Percentiles rank a stretch among this genome's conserved stretches.
Conservation (phyloP, 352 stramenopile genomes). For the Phytopythium sindhum region DNA sequence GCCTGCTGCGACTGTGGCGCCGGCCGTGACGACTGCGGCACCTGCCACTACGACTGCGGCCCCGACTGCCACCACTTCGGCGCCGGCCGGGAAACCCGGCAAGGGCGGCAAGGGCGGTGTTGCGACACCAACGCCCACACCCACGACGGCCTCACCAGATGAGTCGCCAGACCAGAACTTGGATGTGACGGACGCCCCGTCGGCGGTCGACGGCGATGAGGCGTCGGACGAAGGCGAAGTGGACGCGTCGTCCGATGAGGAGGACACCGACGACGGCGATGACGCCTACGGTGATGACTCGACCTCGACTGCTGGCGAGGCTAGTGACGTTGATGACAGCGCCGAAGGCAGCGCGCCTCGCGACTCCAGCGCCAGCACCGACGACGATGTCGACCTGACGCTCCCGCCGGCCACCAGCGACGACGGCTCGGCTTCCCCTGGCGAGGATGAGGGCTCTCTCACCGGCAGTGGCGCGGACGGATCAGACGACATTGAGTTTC, state of each 20-base stretch:
- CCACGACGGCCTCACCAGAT: neutral
- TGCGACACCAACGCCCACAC: neutral
- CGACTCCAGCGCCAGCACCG: conserved; percentile 1
- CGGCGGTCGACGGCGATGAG: neutral
- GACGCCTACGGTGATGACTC: neutral
- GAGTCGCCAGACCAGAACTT: conserved; percentile 4
- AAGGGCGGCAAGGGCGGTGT: conserved; percentile 2
- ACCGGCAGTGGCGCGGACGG: neutral
- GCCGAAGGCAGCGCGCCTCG: conserved; percentile 4
- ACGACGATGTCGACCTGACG: neutral
- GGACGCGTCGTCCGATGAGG: neutral
- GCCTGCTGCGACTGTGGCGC: neutral
- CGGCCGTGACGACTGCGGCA: neutral
- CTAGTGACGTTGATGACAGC: neutral
- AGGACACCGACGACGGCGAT: neutral
- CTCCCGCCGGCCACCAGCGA: neutral
- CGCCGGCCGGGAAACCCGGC: neutral
- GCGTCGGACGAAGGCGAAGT: conserved; percentile 1
- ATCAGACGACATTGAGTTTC: neutral
- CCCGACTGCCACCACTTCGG: neutral
- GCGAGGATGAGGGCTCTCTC: neutral
- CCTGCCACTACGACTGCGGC: neutral
- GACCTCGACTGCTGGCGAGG: conserved; percentile 1
- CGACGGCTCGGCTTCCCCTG: neutral
- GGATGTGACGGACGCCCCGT: neutral